These are phyloP conservation scores for Penicillium goetzii DNA, from an alignment of 495 filamentous ascomycete genomes.

Conservation along the genomic window DNA sequence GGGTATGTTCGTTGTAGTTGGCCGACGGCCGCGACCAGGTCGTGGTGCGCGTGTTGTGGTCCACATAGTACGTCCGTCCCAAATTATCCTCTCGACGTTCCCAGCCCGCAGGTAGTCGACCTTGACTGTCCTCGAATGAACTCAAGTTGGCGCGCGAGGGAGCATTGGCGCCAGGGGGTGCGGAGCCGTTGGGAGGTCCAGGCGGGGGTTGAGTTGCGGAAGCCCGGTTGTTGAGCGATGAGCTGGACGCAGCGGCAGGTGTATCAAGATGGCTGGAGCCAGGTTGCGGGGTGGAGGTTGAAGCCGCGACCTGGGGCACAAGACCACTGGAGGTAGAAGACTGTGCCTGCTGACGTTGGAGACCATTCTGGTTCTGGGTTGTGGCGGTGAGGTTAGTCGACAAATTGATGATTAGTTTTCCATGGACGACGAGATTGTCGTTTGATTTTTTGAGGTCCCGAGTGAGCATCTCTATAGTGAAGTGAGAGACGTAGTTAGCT, in stretches of 20 bases:
- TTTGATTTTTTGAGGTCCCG: slow-evolving; percentile 97
- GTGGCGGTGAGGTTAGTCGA: slow-evolving; percentile 80
- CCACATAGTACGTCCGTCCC: slow-evolving; percentile 98
- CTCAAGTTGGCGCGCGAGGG: slow-evolving; percentile 66
- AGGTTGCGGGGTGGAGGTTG: slow-evolving; percentile 33
- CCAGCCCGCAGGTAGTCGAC: slow-evolving; percentile 91
- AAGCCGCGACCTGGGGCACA: slow-evolving; percentile 41
- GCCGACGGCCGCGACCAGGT: slow-evolving; percentile 92
- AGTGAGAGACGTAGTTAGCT: slow-evolving; percentile 19
- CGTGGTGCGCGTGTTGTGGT: slow-evolving; percentile 95
- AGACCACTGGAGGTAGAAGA: slow-evolving; percentile 47
- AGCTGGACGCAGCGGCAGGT: slow-evolving; percentile 38
- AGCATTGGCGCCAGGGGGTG: slow-evolving; percentile 48
- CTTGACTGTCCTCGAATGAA: slow-evolving; percentile 93
- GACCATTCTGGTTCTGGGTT: slow-evolving; percentile 49
- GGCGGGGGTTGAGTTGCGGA: slow-evolving; percentile 41
- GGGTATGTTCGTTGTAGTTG: slow-evolving; percentile 75
- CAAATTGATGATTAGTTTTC: slow-evolving; percentile 93
- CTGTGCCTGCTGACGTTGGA: slow-evolving; percentile 43
- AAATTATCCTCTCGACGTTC: slow-evolving; percentile 95
- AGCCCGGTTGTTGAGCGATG: slow-evolving; percentile 46
- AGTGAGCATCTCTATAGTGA: slow-evolving; percentile 85
- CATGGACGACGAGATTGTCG: slow-evolving; percentile 96
- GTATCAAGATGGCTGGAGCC: slow-evolving; percentile 41
- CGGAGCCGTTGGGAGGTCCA: slow-evolving; percentile 37